Evolutionary conservation across 2,329 filamentous ascomycete genomes (phyloP), one percentile per base, ranked within the genome.

Genomic region (Fusarium pseudoanthophilum): DNA sequence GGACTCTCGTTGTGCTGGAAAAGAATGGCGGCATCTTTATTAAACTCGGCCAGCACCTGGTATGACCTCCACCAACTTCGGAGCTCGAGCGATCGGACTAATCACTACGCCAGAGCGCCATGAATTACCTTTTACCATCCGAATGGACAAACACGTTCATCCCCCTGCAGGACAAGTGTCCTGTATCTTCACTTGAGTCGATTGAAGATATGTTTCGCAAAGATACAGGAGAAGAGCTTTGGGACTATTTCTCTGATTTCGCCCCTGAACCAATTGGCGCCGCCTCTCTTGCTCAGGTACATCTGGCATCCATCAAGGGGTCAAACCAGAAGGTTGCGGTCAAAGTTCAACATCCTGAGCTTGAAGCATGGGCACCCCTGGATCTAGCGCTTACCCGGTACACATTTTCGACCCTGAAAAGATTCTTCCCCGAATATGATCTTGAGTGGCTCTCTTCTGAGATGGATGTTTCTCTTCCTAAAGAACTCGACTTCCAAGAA

Each of bases 21-120:
- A 94, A 93, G 86, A 98, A 98, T 82, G 96, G 97, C 32, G 97
- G 95, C 34, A 97, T 99, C 72, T 99, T 98, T 78, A 98, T 99
- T 81, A 99, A 99, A 83, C 86, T 99, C 43, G 96, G 96, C 13
- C 96, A 99, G 79, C 96, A 99, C 83, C 83, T 99, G 83, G 91
- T 92, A 86, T 46, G 83, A 56, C 40, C 32, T 28, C 37, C 14
- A 28, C 55, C 39, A 28, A 20, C 21, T 46, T 39, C 30, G 11
- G 21, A 32, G 21, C 26, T 52, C 28, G 39, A 51, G 28, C 28
- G 55, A 51, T 39, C 32, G 26, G 42, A 53, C 78, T 81, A 66
- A 84, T 73, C 40, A 45, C 37, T 79, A 69, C 42, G 16, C n/a
- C 73, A 92, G 90, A 97, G 94, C 82, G 95, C 94, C 73, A 93